Conservation (phyloP, 1,139 yeast species). For the Pneumocystis murina region DNA sequence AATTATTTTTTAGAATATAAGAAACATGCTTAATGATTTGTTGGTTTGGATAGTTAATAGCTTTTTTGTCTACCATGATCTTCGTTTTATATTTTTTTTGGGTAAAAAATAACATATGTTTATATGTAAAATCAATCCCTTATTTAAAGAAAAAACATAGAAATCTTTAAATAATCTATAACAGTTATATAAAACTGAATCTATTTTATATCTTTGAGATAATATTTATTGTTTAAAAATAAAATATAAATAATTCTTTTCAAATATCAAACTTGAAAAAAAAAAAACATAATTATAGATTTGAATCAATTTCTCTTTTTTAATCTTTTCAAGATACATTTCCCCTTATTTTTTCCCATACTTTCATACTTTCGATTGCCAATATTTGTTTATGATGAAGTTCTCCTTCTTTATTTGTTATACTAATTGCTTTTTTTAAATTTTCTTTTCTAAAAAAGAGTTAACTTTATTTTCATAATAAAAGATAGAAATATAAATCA, state of each 20-base stretch:
- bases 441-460: not conserved
- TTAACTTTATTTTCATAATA: not conserved
- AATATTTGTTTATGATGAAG: not conserved
- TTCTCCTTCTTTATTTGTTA: not conserved
- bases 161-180: not conserved
- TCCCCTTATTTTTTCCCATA: not conserved
- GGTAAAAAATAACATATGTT: not conserved
- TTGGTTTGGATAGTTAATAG: not conserved
- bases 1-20: not conserved
- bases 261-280: not conserved
- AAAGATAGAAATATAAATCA: not conserved
- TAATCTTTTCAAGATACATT: not conserved
- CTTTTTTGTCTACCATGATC: not conserved
- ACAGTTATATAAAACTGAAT: not conserved
- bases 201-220: not conserved
- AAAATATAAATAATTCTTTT: not conserved
- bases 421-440: not conserved
- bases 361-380: slow-evolving; percentile 2
- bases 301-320: too few relatives aligned
- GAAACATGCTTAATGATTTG: not conserved
- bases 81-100: not conserved
- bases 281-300: too few relatives aligned
- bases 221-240: not conserved
- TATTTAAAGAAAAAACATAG: not conserved
- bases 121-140: not conserved